Percentiles rank a stretch among this genome's conserved stretches.
Conservation (phyloP, 2,329 filamentous ascomycete genomes). For the Laburnicola sp. region DNA sequence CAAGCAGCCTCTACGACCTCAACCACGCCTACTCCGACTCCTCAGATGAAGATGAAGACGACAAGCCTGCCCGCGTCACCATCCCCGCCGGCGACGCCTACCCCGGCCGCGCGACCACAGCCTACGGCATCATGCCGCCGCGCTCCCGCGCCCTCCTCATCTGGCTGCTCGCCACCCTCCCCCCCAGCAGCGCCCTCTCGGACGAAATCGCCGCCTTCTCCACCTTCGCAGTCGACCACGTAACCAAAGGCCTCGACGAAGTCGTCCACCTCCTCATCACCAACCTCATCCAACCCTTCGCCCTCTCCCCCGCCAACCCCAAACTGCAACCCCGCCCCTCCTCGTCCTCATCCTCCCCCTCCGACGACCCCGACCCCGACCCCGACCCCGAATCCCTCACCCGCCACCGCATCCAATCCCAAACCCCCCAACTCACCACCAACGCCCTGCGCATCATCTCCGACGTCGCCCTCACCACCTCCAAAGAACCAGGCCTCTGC, state of each 20-base stretch:
- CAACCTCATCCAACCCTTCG: constrained; percentile 78
- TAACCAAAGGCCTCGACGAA: constrained; percentile 82
- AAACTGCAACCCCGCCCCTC: constrained; percentile 33
- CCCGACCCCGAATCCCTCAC: too few relatives aligned
- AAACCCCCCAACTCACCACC: constrained; percentile 36
- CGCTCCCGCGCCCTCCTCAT: constrained; percentile 67
- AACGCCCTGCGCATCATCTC: constrained; percentile 75
- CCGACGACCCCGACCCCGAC: too few relatives aligned
- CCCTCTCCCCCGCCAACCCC: constrained; percentile 71
- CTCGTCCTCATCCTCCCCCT: too few relatives aligned
- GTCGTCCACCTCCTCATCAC: constrained; percentile 85
- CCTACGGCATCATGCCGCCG: constrained; percentile 33
- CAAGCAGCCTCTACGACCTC: constrained; percentile 74
- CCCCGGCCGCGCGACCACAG: constrained; percentile 30
- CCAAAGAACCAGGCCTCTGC: constrained; percentile 30
- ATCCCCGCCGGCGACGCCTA: constrained; percentile 35
- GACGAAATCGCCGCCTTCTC: constrained; percentile 86
- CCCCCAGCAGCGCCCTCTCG: constrained; percentile 72
- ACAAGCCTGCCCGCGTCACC: constrained; percentile 26
- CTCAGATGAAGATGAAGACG: constrained; percentile 58
- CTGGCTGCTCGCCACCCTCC: constrained; percentile 80
- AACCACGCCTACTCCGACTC: constrained; percentile 84
- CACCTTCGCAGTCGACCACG: constrained; percentile 85
- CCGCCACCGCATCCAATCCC: background rate
- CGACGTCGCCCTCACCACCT: constrained; percentile 73